These are phyloP conservation scores for Emmonsia crescens DNA, from an alignment of 2,329 filamentous ascomycete species.

Conservation along the genomic window DNA sequence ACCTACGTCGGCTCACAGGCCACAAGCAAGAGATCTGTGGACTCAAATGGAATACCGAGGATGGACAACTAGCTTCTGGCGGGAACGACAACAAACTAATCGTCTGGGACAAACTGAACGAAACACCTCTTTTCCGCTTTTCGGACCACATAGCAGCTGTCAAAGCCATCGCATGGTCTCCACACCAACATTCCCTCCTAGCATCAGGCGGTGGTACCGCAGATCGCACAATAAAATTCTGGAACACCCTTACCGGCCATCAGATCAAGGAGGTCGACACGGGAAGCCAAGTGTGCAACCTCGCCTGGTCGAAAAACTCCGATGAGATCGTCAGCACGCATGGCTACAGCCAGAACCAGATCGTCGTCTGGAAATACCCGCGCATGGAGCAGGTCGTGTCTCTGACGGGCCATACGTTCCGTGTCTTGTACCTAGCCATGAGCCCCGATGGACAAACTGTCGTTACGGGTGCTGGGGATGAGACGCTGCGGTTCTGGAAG, in stretches of 20 bases:
- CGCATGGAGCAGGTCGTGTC: constrained; percentile 96
- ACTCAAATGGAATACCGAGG: constrained; percentile 92
- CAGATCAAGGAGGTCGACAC: constrained; percentile 85
- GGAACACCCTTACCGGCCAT: constrained; percentile 80
- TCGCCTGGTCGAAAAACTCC: constrained; percentile 94
- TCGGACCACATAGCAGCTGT: constrained; percentile 91
- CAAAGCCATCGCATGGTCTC: constrained; percentile 96
- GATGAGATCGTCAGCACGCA: constrained; percentile 97
- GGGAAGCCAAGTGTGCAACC: constrained; percentile 95
- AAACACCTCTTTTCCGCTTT: constrained; percentile 86
- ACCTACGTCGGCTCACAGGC: constrained; percentile 72
- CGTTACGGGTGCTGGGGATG: constrained; percentile 91
- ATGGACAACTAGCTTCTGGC: constrained; percentile 86
- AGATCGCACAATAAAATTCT: constrained; percentile 93
- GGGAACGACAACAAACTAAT: constrained; percentile 98
- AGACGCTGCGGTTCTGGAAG: constrained; percentile 94
- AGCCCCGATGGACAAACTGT: constrained; percentile 89
- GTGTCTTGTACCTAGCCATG: constrained; percentile 93
- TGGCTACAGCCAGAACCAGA: constrained; percentile 95
- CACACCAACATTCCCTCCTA: constrained; percentile 86
- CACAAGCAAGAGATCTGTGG: constrained; percentile 99
- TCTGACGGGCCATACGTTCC: constrained; percentile 90
- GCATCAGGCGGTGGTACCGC: constrained; percentile 93
- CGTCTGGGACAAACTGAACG: constrained; percentile 95
- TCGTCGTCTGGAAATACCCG: constrained; percentile 98